A percentile compares a stretch with the other conserved stretches of the same genome.
phyloP scores from a whole-genome alignment of 257 asterid species.

The Rauvolfia tetraphylla region DNA sequence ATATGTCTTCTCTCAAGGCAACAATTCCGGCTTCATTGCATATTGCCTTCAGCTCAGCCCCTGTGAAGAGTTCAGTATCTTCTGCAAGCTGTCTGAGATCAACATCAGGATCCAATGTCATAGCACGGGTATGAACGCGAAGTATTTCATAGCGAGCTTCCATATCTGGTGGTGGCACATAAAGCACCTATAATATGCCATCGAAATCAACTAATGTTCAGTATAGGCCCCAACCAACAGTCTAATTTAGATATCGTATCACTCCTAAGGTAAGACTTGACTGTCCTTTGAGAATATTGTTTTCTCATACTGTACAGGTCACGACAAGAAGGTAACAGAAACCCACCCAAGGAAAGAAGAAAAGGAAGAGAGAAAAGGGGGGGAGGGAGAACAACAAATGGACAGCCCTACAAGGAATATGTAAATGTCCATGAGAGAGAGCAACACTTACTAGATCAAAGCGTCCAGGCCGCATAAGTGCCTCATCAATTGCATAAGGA shows the following conservation, averaged over 20 bases:
- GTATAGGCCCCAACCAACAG: background rate
- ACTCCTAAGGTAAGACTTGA: background rate
- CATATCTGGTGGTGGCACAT: slow-evolving; percentile 88
- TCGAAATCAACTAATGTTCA: slow-evolving; percentile 1
- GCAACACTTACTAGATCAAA: slow-evolving; percentile 65
- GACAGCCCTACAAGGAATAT: background rate
- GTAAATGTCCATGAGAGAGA: background rate
- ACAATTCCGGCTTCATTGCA: slow-evolving; percentile 88
- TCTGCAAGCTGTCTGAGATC: slow-evolving; percentile 64
- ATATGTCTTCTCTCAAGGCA: slow-evolving; percentile 83
- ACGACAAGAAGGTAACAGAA: background rate
- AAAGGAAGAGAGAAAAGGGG: background rate
- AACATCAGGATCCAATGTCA: slow-evolving; percentile 55
- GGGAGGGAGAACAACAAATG: background rate
- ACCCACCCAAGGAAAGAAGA: background rate
- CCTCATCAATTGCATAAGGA: slow-evolving; percentile 84
- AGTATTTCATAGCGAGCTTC: slow-evolving; percentile 80
- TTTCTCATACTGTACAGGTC: background rate
- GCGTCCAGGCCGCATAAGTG: slow-evolving; percentile 97
- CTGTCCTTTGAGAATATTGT: background rate
- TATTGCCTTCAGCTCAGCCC: slow-evolving; percentile 85
- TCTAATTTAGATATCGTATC: background rate
- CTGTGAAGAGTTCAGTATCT: slow-evolving; percentile 69
- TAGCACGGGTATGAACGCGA: slow-evolving; percentile 67
- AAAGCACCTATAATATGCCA: slow-evolving; percentile 55